Percentiles rank a stretch among this genome's conserved stretches.
These are phyloP conservation scores for Solanum ossicruentum DNA, from an alignment of 257 asterid genomes.

Conservation along the genomic window DNA sequence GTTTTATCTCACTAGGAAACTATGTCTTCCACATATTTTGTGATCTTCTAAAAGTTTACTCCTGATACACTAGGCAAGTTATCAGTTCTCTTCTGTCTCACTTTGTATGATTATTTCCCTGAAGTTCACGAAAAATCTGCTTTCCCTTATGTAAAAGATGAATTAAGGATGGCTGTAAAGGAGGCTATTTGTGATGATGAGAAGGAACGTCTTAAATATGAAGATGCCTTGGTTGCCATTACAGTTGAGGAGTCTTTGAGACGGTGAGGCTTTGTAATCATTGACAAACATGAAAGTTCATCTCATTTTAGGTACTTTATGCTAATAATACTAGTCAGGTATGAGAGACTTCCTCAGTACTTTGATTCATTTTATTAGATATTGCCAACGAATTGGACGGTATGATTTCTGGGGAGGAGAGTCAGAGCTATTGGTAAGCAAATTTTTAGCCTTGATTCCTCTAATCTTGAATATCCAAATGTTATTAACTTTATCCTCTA, in stretches of 20 bases:
- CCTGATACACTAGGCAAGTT: neutral
- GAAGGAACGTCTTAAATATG: constrained; percentile 44
- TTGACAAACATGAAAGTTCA: neutral
- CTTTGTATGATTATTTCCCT: neutral
- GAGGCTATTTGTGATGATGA: constrained; percentile 72
- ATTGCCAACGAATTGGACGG: constrained; percentile 84
- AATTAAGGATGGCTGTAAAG: constrained; percentile 86
- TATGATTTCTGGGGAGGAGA: constrained; percentile 99
- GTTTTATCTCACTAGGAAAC: neutral
- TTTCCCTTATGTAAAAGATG: constrained; percentile 30
- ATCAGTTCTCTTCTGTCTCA: neutral
- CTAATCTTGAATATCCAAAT: neutral
- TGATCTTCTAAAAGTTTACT: neutral
- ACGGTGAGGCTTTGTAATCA: constrained; percentile 34
- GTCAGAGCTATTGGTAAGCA: constrained; percentile 86
- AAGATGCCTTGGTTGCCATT: constrained; percentile 89
- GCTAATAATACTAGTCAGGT: neutral
- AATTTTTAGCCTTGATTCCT: neutral
- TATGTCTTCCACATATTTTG: neutral
- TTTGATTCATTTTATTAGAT: constrained; percentile 34
- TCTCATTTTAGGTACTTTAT: neutral
- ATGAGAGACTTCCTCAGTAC: constrained; percentile 1
- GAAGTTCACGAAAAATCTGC: neutral
- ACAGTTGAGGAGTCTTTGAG: constrained; percentile 76
- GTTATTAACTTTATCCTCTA: neutral